These are phyloP conservation scores for Wakefieldia striispora DNA, from an alignment of 768 basidiomycete genomes.

Conservation along the genomic window DNA sequence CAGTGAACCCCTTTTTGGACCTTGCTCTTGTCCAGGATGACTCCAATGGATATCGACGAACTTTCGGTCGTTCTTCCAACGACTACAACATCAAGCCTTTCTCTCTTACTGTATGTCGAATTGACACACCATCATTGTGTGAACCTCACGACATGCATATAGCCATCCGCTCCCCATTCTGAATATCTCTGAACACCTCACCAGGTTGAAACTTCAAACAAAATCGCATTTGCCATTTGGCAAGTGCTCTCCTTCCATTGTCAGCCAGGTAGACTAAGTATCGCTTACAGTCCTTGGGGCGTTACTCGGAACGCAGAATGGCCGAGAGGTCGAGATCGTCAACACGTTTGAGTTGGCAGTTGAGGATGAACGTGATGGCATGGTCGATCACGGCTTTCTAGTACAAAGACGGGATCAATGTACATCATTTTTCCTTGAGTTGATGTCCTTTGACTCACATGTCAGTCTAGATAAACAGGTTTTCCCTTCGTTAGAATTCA, in stretches of 20 bases:
- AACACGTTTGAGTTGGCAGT: conserved; percentile 90
- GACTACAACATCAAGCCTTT: conserved; percentile 68
- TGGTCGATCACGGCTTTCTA: conserved; percentile 81
- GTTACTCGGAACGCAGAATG: conserved; percentile 89
- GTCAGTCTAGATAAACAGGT: conserved; percentile 84
- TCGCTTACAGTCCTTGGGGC: conserved; percentile 78
- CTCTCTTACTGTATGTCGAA: conserved; percentile 63
- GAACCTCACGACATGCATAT: conserved; percentile 20
- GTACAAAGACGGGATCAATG: conserved; percentile 87
- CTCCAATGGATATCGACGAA: conserved; percentile 78
- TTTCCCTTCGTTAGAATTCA: conserved; percentile 94
- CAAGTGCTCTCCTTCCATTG: conserved; percentile 30
- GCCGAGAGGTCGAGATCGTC: conserved; percentile 94
- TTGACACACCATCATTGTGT: background rate
- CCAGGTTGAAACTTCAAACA: conserved; percentile 76
- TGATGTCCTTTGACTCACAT: conserved; percentile 3
- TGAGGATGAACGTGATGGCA: conserved; percentile 51
- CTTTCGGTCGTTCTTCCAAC: conserved; percentile 71
- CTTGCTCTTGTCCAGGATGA: conserved; percentile 31
- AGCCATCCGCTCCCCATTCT: conserved; percentile 97
- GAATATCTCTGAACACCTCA: conserved; percentile 95
- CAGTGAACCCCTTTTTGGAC: conserved; percentile 2
- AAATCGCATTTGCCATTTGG: conserved; percentile 62
- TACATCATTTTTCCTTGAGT: conserved; percentile 29
- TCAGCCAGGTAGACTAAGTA: background rate